Evolutionary conservation across 495 filamentous ascomycete genomes (phyloP).

Genomic region (Xylaria palmicola): DNA sequence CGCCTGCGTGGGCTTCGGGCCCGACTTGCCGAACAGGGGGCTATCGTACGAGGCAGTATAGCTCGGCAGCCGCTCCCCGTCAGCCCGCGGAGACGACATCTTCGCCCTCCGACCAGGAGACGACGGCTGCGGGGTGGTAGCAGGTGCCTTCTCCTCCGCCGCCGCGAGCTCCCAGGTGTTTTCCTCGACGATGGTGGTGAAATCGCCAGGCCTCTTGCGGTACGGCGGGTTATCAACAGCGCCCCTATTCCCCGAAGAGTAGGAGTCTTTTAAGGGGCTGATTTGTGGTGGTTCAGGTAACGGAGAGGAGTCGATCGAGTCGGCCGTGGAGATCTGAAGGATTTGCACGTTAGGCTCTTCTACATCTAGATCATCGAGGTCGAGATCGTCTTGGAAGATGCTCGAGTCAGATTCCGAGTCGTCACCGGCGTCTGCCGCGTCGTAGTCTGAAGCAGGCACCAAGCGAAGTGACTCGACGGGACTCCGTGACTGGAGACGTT

Average conservation of each 20-base stretch:
- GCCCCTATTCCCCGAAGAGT: conserved; percentile 45
- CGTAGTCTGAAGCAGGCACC: conserved; percentile 31
- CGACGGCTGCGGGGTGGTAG: conserved; percentile 30
- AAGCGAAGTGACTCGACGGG: conserved; percentile 33
- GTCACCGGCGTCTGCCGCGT: conserved; percentile 30
- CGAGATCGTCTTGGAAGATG: conserved; percentile 54
- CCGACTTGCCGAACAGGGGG: conserved; percentile 32
- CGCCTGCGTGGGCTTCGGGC: conserved; percentile 23
- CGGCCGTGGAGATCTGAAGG: conserved; percentile 41
- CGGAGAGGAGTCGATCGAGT: conserved; percentile 26
- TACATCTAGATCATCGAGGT: conserved; percentile 48
- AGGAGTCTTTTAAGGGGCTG: conserved; percentile 47
- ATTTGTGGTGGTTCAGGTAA: conserved; percentile 41
- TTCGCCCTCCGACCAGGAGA: conserved; percentile 19
- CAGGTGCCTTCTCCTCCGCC: conserved; percentile 24
- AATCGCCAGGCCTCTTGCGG: conserved; percentile 32
- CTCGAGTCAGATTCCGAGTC: conserved; percentile 46
- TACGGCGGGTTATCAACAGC: conserved; percentile 5
- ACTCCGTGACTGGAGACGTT: conserved; percentile 16
- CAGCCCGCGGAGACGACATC: background rate
- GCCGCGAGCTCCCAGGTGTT: conserved; percentile 38
- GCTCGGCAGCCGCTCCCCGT: background rate
- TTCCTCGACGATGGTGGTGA: conserved; percentile 46
- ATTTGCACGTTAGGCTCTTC: conserved; percentile 50
- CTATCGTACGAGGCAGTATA: conserved; percentile 33